These are phyloP conservation scores for Eustoma russellianum DNA, from an alignment of 257 asterid species.

Conservation along the genomic window DNA sequence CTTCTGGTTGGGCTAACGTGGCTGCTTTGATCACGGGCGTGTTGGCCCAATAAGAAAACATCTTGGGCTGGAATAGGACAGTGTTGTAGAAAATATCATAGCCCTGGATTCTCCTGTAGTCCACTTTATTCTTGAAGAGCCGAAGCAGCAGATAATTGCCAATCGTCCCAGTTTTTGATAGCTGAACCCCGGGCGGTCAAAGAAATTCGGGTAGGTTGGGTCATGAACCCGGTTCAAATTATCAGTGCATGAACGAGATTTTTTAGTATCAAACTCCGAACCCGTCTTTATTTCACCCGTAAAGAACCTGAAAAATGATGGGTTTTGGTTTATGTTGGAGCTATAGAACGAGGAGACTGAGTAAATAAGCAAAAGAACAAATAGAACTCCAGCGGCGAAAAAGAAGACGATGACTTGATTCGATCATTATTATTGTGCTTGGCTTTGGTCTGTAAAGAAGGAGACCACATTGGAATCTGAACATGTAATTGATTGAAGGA, in stretches of 20 bases:
- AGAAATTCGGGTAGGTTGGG: slow-evolving; percentile 53
- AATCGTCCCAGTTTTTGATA: slow-evolving; percentile 73
- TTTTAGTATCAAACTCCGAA: not conserved
- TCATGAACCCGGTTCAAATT: slow-evolving; percentile 29
- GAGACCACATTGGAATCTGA: slow-evolving; percentile 17
- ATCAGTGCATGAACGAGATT: not conserved
- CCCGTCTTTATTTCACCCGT: slow-evolving; percentile 8
- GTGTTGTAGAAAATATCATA: slow-evolving; percentile 85
- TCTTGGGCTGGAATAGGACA: slow-evolving; percentile 56
- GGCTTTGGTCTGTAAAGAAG: not conserved
- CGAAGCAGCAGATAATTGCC: slow-evolving; percentile 73
- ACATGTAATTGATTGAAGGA: slow-evolving; percentile 19
- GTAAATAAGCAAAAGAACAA: slow-evolving; percentile 45
- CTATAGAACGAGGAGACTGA: slow-evolving; percentile 42
- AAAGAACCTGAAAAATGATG: slow-evolving; percentile 15
- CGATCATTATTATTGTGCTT: slow-evolving; percentile 25
- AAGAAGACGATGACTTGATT: slow-evolving; percentile 34
- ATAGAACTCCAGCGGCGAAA: slow-evolving; percentile 29
- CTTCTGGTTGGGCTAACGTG: slow-evolving; percentile 95
- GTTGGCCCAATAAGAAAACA: slow-evolving; percentile 97
- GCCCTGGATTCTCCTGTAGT: slow-evolving; percentile 79
- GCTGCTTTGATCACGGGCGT: slow-evolving; percentile 68
- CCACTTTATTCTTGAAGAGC: slow-evolving; percentile 89
- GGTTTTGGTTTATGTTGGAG: slow-evolving; percentile 16
- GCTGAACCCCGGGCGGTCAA: slow-evolving; percentile 61